Conservation (phyloP, 2,329 filamentous ascomycete genomes). For the Parasarocladium wereldwijsianum region DNA sequence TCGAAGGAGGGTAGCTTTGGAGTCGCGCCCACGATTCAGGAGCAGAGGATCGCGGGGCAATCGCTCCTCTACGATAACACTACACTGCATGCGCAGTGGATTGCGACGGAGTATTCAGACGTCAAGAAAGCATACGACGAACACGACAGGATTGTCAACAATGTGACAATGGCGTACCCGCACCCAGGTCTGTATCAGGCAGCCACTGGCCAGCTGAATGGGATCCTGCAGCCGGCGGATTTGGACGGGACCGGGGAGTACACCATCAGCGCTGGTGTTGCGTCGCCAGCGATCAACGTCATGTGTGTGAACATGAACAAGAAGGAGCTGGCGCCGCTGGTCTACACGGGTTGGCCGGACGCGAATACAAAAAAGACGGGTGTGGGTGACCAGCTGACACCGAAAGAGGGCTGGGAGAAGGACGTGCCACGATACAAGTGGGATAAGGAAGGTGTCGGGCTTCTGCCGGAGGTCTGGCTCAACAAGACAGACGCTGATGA, state of each 20-base stretch:
- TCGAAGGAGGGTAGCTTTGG: too few species aligned
- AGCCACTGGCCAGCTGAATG: conserved; percentile 43
- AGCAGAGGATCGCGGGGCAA: conserved; percentile 41
- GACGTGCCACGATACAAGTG: conserved; percentile 21
- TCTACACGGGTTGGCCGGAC: conserved; percentile 47
- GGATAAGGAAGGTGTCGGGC: conserved; percentile 8
- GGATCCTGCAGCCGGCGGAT: conserved; percentile 54
- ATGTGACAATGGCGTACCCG: conserved; percentile 64
- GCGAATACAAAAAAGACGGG: conserved; percentile 18
- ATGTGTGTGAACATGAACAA: conserved; percentile 52
- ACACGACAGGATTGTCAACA: conserved; percentile 50
- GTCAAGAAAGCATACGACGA: conserved; percentile 32
- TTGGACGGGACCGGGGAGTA: conserved; percentile 55
- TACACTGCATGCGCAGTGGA: conserved; percentile 55
- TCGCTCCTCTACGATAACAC: conserved; percentile 59
- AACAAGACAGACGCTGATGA: conserved; percentile 51
- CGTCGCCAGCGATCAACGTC: conserved; percentile 57
- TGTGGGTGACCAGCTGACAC: conserved; percentile 17
- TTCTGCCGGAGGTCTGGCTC: conserved; percentile 26
- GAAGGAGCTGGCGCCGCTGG: conserved; percentile 45
- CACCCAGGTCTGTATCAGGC: conserved; percentile 55
- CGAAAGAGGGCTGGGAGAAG: conserved; percentile 19
- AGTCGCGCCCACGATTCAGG: too few species aligned
- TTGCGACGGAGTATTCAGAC: conserved; percentile 38
- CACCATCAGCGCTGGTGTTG: conserved; percentile 50